Conservation (phyloP, 2,329 filamentous ascomycete genomes). For the Cyphellophora europaea region DNA sequence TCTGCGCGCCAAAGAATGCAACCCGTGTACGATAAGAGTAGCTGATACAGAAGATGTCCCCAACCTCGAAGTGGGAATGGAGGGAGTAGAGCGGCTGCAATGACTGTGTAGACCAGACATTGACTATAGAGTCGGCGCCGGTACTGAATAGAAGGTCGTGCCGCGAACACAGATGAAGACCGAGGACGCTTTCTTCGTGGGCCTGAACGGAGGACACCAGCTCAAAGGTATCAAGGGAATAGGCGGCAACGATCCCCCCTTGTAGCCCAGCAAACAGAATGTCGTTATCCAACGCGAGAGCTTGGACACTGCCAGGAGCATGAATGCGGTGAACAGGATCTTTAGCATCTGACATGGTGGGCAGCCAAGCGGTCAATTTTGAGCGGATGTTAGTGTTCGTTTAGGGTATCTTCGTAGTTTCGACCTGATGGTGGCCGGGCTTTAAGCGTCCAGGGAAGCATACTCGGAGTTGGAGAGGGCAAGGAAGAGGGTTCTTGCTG, state of each 20-base stretch:
- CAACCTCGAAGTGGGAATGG: conserved; percentile 87
- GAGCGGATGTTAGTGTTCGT: too few relatives aligned
- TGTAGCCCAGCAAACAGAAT: conserved; percentile 89
- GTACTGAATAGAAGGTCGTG: conserved; percentile 75
- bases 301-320: conserved; percentile 41
- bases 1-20: conserved; percentile 86
- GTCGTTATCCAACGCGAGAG: conserved; percentile 69
- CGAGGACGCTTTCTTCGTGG: conserved; percentile 84
- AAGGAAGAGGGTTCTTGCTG: too few relatives aligned
- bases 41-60: conserved; percentile 90
- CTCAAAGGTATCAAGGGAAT: conserved; percentile 82
- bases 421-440: too few relatives aligned
- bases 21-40: conserved; percentile 74
- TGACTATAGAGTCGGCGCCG: conserved; percentile 86
- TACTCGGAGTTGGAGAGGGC: too few relatives aligned
- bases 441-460: too few relatives aligned
- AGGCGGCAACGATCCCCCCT: conserved; percentile 83
- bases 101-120: conserved; percentile 73
- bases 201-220: conserved; percentile 70
- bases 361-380: too few relatives aligned
- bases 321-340: conserved; percentile 14
- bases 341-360: conserved; percentile 4
- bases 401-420: too few relatives aligned
- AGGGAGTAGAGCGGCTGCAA: conserved; percentile 77
- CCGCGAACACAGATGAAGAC: conserved; percentile 69